Evolutionary conservation across 83 land plant genomes (phyloP), one percentile per base, ranked within the genome.

Genomic region (Picea mariana): DNA sequence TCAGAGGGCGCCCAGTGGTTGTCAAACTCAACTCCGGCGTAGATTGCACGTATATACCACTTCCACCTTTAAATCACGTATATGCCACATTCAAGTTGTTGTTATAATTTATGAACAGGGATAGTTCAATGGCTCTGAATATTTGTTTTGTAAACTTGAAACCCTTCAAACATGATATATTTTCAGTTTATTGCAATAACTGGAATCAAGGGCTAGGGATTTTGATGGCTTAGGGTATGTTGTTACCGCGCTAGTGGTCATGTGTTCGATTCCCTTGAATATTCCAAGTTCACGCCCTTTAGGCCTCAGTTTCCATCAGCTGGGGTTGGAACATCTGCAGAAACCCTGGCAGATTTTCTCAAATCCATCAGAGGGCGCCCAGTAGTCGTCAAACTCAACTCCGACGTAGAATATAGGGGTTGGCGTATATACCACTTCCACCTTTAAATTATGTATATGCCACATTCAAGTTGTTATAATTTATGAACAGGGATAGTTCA

Each of bases 11-110:
- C 13, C 99, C 99, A 21, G 99, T 97, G 67, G 99, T 97, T 38
- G 98, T 97, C 52, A 97, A 97, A 87, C 96, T 97, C 68, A 97
- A 97, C 79, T 95, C 96, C 24, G 99, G 99, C 26, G 98, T 97
- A 80, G 99, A 97, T 75, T 97, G 95, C 79, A 73, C 42, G 2
- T 47, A 21, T 47, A 47, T n/a, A 17, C 5, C 11, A 47, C 24
- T 47, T 44, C 5, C 11, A 47, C 24, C 21, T 44, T 73, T 44
- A 20, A 11, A 73, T 73, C 12, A 21, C 21, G 20, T 3, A 11
- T 73, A 16, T 69, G 2, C 40, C 23, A n/a, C 27, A n/a, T 73
- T 47, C 12, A 47, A 24, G 49, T 9, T 73, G 47, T 73, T n/a
- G n/a, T n/a, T 73, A 2, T 5, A 16, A 1, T 73, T 3, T 72